Base-by-base conservation (phyloP, 1,284 basidiomycete species). In the Mrakiaceae sp. region DNA sequence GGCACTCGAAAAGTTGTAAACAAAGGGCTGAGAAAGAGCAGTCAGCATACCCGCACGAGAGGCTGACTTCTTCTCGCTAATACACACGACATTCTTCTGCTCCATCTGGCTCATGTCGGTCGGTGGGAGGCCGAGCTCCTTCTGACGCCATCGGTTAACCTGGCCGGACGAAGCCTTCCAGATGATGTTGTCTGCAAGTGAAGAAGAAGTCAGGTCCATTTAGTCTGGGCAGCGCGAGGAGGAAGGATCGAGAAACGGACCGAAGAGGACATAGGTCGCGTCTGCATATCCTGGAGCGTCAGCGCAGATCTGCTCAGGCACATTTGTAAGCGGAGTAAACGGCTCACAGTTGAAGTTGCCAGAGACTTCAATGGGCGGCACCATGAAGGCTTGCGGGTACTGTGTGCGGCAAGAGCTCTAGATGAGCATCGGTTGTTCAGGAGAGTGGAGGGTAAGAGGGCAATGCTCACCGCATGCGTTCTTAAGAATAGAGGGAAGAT, bases 111-210 rank as follows among this genome's bases (percentile, higher is more conserved):
- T 16, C 58, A 63, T 58, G 50, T 66, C 58, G 3, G 87, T 89
- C 52, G 81, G 76, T 2, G 72, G 74, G 10, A 90, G 72, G 5
- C 77, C 73, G 16, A 90, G 77, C 16, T 78, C 76, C 42, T 82
- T 77, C 68, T 80, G 81, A 42, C 87, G 78, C 87, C 87, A 89
- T 54, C 80, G 77, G 72, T 90, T 89, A 72, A 90, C 82, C 73
- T 88, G 87, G 1, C 81, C 78, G 4, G 85, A 81, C 0, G 82
- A 85, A 2, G 87, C 87, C 40, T 80, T 78, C 87, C 87, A 90
- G 69, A 89, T 83, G 57, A 89, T 83, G 70, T 86, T 86, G 75
- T 86, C 86, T 70, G 87, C 87, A 63, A 87, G 8, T 53, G 11
- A 53, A 2, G 27, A 27, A 27, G 51, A 12, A 7, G 16, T 53